phyloP scores from a whole-genome alignment of 2,329 filamentous ascomycete genomes.

The Verticillium klebahnii region DNA sequence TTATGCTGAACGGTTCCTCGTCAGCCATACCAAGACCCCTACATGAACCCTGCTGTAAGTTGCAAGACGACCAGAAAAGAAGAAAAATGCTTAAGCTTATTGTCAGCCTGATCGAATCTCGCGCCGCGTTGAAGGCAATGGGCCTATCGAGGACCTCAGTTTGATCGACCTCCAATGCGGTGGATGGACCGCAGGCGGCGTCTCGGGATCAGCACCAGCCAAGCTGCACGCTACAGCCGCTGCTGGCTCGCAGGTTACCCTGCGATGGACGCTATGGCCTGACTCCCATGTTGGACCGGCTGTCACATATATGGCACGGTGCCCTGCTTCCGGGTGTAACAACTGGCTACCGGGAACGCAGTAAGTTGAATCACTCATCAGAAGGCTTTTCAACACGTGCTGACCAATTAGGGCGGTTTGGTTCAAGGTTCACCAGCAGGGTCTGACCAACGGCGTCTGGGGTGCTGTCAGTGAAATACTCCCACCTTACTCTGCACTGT shows the following conservation, averaged over 20 bases:
- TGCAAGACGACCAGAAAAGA: background rate
- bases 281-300: conserved; percentile 48
- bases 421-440: conserved; percentile 50
- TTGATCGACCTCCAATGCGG: conserved; percentile 53
- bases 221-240: conserved; percentile 47
- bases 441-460: conserved; percentile 45
- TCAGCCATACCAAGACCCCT: conserved; percentile 18
- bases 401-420: conserved; percentile 36
- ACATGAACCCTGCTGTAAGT: conserved; percentile 9
- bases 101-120: conserved; percentile 33
- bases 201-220: conserved; percentile 45
- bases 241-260: conserved; percentile 47
- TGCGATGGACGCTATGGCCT: conserved; percentile 51
- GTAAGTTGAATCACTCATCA: conserved; percentile 22
- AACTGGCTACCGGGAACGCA: conserved; percentile 37
- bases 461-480: conserved; percentile 25
- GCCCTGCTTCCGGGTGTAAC: conserved; percentile 47
- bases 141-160: conserved; percentile 49
- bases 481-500: background rate
- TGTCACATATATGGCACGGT: conserved; percentile 57
- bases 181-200: conserved; percentile 45
- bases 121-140: conserved; percentile 53
- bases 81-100: background rate
- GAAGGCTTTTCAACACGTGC: background rate
- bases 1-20: background rate